phyloP scores from a whole-genome alignment of 345 rosid genomes.

The Boechera stricta region DNA sequence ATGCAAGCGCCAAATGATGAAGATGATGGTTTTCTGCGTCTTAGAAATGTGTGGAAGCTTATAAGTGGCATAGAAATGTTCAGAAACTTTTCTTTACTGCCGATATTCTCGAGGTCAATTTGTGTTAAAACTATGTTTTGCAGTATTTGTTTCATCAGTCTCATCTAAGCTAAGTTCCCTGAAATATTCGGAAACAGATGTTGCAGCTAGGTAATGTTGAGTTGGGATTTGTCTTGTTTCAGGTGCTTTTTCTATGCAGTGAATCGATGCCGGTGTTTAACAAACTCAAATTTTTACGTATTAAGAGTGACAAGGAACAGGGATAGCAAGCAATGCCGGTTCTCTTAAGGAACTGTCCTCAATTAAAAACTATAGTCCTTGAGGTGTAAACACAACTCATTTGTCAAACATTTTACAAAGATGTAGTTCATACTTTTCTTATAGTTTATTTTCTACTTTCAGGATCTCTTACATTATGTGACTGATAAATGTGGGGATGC shows the following conservation, averaged over 20 bases:
- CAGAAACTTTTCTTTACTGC: constrained; percentile 2
- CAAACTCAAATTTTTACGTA: neutral
- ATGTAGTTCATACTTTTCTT: neutral
- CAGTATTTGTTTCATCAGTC: neutral
- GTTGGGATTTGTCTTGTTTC: neutral
- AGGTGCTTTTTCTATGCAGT: constrained; percentile 8
- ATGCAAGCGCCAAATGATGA: neutral
- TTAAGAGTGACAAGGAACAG: neutral
- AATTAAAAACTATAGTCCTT: constrained; percentile 7
- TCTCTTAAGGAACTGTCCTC: constrained; percentile 15
- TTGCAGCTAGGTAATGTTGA: neutral
- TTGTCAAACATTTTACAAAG: neutral
- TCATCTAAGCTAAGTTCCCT: no score
- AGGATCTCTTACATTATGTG: constrained; percentile 21
- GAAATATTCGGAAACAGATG: neutral
- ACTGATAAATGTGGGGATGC: constrained; percentile 30
- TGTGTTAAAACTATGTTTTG: no score
- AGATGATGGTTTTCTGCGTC: neutral
- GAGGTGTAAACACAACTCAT: constrained; percentile 18
- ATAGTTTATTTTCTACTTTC: neutral
- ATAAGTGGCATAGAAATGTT: constrained; percentile 16
- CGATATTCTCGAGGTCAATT: constrained; percentile 29
- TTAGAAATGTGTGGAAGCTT: constrained; percentile 22
- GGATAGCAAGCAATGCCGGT: constrained; percentile 35
- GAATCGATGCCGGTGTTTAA: neutral